Evolutionary conservation across 805 yeast species (phyloP).

Genomic region (Candida maesae): DNA sequence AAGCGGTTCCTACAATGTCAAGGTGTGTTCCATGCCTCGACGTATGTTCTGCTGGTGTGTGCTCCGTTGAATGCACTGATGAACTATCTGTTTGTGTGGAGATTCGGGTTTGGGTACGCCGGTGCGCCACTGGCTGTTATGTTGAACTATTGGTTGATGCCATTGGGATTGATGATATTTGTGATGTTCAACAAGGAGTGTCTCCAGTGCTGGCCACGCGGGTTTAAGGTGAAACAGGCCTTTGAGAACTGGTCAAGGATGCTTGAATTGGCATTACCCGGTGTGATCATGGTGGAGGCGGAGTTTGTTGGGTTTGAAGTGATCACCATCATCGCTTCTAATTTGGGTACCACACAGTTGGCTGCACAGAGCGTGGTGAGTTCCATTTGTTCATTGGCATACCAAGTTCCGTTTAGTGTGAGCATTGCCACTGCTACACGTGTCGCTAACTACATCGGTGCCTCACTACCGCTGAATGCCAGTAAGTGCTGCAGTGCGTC

Average conservation of each 20-base stretch:
- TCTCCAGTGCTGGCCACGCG: slow-evolving; percentile 56
- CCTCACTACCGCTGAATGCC: slow-evolving; percentile 45
- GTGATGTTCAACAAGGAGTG: slow-evolving; percentile 45
- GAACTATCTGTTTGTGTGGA: slow-evolving; percentile 75
- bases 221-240: slow-evolving; percentile 33
- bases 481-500: slow-evolving; percentile 42
- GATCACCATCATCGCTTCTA: slow-evolving; percentile 64
- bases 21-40: slow-evolving; percentile 80
- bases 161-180: slow-evolving; percentile 21
- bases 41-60: slow-evolving; percentile 58
- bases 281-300: slow-evolving; percentile 70
- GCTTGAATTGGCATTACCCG: slow-evolving; percentile 60
- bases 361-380: slow-evolving; percentile 76
- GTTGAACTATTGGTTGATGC: slow-evolving; percentile 69
- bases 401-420: slow-evolving; percentile 69
- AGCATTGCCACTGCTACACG: slow-evolving; percentile 70
- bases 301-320: slow-evolving; percentile 74
- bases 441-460: slow-evolving; percentile 69
- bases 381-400: slow-evolving; percentile 58
- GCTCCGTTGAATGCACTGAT: slow-evolving; percentile 68
- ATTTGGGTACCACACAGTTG: slow-evolving; percentile 61
- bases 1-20: slow-evolving; percentile 84
- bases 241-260: slow-evolving; percentile 50
- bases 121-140: slow-evolving; percentile 83
- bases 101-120: slow-evolving; percentile 68